Base-by-base conservation (phyloP, 2,329 filamentous ascomycete genomes). In the Beauveria sp. region DNA sequence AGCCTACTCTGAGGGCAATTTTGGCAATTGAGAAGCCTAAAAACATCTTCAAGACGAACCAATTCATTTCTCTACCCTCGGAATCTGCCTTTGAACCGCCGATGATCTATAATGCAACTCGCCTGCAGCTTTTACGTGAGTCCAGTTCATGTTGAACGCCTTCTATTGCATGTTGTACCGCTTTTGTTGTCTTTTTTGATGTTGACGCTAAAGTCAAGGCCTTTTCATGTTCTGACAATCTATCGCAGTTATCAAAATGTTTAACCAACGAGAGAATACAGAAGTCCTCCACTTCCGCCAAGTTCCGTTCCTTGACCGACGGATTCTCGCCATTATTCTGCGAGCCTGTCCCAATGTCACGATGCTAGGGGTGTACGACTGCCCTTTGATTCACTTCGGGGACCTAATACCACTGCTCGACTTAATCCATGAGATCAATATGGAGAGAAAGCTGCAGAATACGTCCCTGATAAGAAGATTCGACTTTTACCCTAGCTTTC, bases 351-450 rank as follows among this genome's bases (percentile, higher is more conserved):
- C 70, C 0, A 59, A 70, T 1, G 63, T 75, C 9, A 67, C 64
- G 4, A 72, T 70, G 67, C 1, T 76, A 16, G 73, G 74, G 2
- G 65, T 76, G 2, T 76, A 76, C 58, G 67, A 73, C 54, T 76
- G 74, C 28, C 72, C 72, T 0, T 61, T 75, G 1, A 64, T 76
- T 5, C 70, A 75, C 30, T 67, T 74, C n/a, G 74, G 72, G 10
- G 74, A 76, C 24, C 59, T 73, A 0, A 55, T 73, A 1, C 67
- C 64, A 12, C 58, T 76, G 0, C 64, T 76, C 1, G 73, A 76
- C 55, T 61, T 75, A 2, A 73, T 76, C 22, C 58, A 70, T 37
- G 72, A 76, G 48, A 64, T 76, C 48, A 76, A 76, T 48, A 7
- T 41, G 14, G 47, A 64, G 3, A 68, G 73, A 0, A 58, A 56